phyloP scores from a whole-genome alignment of 2,329 filamentous ascomycete genomes.

The Talaromyces sp. region DNA sequence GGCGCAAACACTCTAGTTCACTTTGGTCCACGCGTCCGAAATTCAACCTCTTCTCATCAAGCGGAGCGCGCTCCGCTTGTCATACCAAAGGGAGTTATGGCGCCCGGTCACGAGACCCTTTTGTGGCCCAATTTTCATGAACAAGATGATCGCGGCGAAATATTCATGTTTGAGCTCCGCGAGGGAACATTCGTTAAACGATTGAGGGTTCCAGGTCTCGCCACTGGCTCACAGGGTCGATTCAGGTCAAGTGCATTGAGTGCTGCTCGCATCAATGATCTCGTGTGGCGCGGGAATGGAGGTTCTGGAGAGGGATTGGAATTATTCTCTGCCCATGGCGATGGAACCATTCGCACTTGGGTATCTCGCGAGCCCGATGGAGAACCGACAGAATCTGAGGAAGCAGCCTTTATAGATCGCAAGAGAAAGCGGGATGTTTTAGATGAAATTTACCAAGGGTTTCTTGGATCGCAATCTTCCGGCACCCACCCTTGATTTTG shows the following conservation, averaged over 20 bases:
- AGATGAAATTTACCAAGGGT: slow-evolving; percentile 75
- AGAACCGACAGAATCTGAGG: slow-evolving; percentile 46
- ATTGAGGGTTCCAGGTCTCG: slow-evolving; percentile 65
- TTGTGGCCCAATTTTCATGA: slow-evolving; percentile 79
- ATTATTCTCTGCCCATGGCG: slow-evolving; percentile 80
- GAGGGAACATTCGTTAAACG: slow-evolving; percentile 73
- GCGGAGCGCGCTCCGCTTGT: slow-evolving; percentile 65
- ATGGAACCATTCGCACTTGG: slow-evolving; percentile 84
- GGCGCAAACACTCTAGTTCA: slow-evolving; percentile 86
- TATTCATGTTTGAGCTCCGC: slow-evolving; percentile 77
- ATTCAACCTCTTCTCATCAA: slow-evolving; percentile 61
- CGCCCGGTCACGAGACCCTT: slow-evolving; percentile 64
- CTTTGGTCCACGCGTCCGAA: slow-evolving; percentile 81
- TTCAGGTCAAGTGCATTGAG: slow-evolving; percentile 52
- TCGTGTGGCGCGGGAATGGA: slow-evolving; percentile 73
- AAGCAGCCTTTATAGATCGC: slow-evolving; percentile 54
- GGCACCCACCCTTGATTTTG: slow-evolving; percentile 2
- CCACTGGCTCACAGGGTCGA: slow-evolving; percentile 41
- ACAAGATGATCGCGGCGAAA: slow-evolving; percentile 66
- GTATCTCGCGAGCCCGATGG: slow-evolving; percentile 61
- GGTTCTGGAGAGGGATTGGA: slow-evolving; percentile 61
- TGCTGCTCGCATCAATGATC: slow-evolving; percentile 68
- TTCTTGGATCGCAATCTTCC: slow-evolving; percentile 56
- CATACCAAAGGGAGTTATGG: slow-evolving; percentile 62
- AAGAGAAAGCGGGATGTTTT: slow-evolving; percentile 76